A percentile compares a stretch with the other conserved stretches of the same genome.
These are phyloP conservation scores for Dioscorea cayenensis DNA, from an alignment of 116 monocot species.

Conservation along the genomic window DNA sequence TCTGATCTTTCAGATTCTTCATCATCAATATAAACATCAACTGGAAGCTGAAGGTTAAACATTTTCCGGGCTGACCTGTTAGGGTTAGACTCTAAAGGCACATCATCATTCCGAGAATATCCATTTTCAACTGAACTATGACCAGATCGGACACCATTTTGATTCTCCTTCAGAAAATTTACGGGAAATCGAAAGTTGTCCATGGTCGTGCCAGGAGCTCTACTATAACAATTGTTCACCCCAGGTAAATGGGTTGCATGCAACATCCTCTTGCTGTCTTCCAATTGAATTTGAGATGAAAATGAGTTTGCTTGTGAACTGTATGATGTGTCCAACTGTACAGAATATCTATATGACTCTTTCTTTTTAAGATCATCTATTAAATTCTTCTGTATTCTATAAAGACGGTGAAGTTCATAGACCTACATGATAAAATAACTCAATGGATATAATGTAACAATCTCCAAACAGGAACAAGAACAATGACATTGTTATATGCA, in stretches of 20 bases:
- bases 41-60: constrained; percentile 67
- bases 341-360: constrained; percentile 16
- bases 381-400: constrained; percentile 66
- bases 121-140: constrained; percentile 13
- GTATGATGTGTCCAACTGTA: constrained; percentile 18
- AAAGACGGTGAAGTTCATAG: constrained; percentile 84
- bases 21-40: constrained; percentile 37
- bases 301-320: constrained; percentile 29
- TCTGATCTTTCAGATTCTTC: constrained; percentile 24
- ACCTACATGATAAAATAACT: constrained; percentile 37
- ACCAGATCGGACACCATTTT: constrained; percentile 24
- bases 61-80: constrained; percentile 18
- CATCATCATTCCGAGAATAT: constrained; percentile 7
- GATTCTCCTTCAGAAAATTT: constrained; percentile 20
- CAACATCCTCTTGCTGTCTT: constrained; percentile 14
- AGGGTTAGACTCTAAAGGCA: constrained; percentile 1
- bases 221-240: constrained; percentile 4
- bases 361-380: constrained; percentile 60
- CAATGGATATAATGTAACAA: no score
- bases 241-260: constrained; percentile 10
- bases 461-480: no score
- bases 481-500: not conserved
- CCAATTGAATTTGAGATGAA: constrained; percentile 27
- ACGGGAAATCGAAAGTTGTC: constrained; percentile 7
- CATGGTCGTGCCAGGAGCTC: constrained; percentile 3